These are phyloP conservation scores for Austroboletus rostrupii DNA, from an alignment of 1,284 basidiomycete species.

Conservation along the genomic window DNA sequence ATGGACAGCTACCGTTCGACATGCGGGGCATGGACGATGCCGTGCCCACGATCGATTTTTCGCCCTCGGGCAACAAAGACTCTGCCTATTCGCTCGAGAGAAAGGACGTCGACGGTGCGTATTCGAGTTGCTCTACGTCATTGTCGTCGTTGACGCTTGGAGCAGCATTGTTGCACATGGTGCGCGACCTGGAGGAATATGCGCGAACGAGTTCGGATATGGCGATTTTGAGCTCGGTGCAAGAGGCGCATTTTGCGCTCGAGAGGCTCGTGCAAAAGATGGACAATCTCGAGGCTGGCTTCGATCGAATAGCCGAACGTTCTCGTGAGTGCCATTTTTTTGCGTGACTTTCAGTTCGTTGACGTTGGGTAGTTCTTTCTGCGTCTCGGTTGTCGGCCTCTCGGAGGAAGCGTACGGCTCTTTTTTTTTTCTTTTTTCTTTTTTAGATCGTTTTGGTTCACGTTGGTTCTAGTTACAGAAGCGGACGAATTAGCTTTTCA, in stretches of 20 bases:
- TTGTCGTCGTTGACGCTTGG: background rate
- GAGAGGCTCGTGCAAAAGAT: constrained; percentile 71
- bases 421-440: background rate
- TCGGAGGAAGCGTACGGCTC: constrained; percentile 60
- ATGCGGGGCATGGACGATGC: constrained; percentile 71
- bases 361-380: constrained; percentile 50
- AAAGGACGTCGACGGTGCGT: constrained; percentile 68
- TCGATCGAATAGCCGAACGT: constrained; percentile 77
- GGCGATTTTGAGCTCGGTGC: constrained; percentile 51
- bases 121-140: background rate
- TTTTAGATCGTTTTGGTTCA: background rate
- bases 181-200: constrained; percentile 64
- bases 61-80: constrained; percentile 55
- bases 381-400: constrained; percentile 63
- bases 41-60: constrained; percentile 75
- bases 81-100: constrained; percentile 62
- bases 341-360: background rate
- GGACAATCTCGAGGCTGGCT: constrained; percentile 70
- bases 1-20: constrained; percentile 79
- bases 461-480: constrained; percentile 48
- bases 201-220: constrained; percentile 42
- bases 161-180: constrained; percentile 56
- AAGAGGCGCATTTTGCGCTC: constrained; percentile 56
- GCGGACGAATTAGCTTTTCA: constrained; percentile 67
- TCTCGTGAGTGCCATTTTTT: constrained; percentile 51